Evolutionary conservation across 225 moss, liverwort and hornwort species (phyloP), one percentile per base, ranked within the genome.

Genomic region (Sphagnum tenellum): DNA sequence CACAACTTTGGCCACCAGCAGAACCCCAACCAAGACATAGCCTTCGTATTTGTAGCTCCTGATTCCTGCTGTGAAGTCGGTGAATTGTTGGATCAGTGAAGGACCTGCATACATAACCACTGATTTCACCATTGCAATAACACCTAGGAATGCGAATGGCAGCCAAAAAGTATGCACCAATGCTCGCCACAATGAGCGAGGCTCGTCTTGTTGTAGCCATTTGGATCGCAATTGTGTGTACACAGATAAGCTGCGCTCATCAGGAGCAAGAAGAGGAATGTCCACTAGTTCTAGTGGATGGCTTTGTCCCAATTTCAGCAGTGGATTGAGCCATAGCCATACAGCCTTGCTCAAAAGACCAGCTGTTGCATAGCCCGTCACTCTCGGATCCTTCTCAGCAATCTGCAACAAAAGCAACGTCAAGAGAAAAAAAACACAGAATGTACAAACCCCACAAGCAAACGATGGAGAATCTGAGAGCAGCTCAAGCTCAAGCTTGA

Each of bases 101-200:
- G 89, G 93, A 4, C 93, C 89, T 45, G 75, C 61, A 73, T 78
- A 94, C 93, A 94, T 89, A 56, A 94, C 89, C 52, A 58, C 74
- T 12, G 84, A 71, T 12, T 83, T 83, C 49, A 77, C 2, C 4
- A 94, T 45, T 56, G 78, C 88, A 12, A 93, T 57, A 62, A 63
- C 66, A 12, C 77, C 93, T 5, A 87, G 80, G 44, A 61, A 12
- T 13, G 83, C n/a, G 44, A 90, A 73, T 5, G 60, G 56, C 12
- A 57, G 29, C 78, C 52, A 64, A 46, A 83, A 75, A 2, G 79
- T 66, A 13, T 74, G 46, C 29, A 78, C 47, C 59, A 90, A 13
- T 7, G 83, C 71, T 49, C 54, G 57, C 48, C 87, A 73, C 5
- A 80, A 72, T 1, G 82, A 69, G 2, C 50, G n/a, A 6, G 13